phyloP scores from a whole-genome alignment of 2,329 filamentous ascomycete species.

The Trichoderma brevicompactum region DNA sequence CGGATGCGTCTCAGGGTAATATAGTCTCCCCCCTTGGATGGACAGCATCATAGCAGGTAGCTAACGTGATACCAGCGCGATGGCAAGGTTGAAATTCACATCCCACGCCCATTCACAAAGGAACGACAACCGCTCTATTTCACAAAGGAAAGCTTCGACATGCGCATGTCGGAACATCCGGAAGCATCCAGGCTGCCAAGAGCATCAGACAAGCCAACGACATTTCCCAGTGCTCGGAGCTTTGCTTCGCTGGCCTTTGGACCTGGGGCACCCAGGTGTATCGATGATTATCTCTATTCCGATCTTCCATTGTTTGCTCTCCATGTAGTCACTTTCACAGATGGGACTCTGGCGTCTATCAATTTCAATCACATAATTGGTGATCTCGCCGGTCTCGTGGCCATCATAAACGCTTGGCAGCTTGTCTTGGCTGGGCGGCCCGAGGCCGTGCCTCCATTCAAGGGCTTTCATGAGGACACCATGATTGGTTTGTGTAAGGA shows the following conservation, averaged over 20 bases:
- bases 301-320: slow-evolving; percentile 3
- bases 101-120: slow-evolving; percentile 13
- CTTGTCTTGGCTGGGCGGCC: slow-evolving; percentile 13
- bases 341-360: slow-evolving; percentile 7
- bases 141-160: slow-evolving; percentile 13
- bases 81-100: slow-evolving; percentile 8
- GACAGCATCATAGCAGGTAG: neutral
- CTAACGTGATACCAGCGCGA: slow-evolving; percentile 5
- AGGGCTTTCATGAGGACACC: slow-evolving; percentile 6
- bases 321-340: slow-evolving; percentile 14
- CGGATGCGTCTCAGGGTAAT: slow-evolving; percentile 5
- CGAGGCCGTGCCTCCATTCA: slow-evolving; percentile 20
- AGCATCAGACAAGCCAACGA: neutral
- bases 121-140: slow-evolving; percentile 9
- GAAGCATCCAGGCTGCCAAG: slow-evolving; percentile 4
- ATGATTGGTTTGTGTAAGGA: slow-evolving; percentile 4
- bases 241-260: neutral
- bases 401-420: slow-evolving; percentile 15
- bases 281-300: slow-evolving; percentile 12
- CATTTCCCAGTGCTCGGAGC: slow-evolving; percentile 1
- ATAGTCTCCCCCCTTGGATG: no score
- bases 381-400: slow-evolving; percentile 14
- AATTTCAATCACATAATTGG: neutral
- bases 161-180: slow-evolving; percentile 18
- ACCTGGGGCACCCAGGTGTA: slow-evolving; percentile 4